Conservation (phyloP, 805 yeast species). For the Saturnispora silvae region DNA sequence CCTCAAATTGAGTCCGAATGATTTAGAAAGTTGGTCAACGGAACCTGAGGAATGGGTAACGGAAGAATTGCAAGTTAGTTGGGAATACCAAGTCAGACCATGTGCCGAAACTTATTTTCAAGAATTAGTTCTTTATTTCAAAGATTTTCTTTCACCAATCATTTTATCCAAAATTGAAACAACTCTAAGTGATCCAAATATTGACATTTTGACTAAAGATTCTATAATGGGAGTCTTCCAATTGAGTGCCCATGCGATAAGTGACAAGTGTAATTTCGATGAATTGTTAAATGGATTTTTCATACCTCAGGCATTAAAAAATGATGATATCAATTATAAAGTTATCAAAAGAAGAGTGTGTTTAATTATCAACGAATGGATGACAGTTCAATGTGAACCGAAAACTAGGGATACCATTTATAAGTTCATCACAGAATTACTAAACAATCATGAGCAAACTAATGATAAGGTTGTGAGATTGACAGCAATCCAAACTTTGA, state of each 20-base stretch:
- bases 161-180: constrained; percentile 50
- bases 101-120: constrained; percentile 82
- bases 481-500: constrained; percentile 61
- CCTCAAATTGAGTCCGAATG: constrained; percentile 61
- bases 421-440: constrained; percentile 39
- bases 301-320: constrained; percentile 51
- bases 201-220: constrained; percentile 59
- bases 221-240: constrained; percentile 77
- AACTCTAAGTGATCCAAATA: constrained; percentile 23
- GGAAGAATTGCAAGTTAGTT: constrained; percentile 65
- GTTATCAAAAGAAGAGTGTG: constrained; percentile 71
- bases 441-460: constrained; percentile 26
- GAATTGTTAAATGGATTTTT: constrained; percentile 46
- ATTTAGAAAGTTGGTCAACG: constrained; percentile 67
- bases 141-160: constrained; percentile 40
- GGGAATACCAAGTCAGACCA: constrained; percentile 77
- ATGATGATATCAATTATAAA: constrained; percentile 37
- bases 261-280: constrained; percentile 60
- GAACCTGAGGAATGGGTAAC: constrained; percentile 93
- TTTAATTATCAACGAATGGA: constrained; percentile 73
- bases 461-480: constrained; percentile 76
- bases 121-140: constrained; percentile 57
- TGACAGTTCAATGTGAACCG: constrained; percentile 50
- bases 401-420: constrained; percentile 51
- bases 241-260: constrained; percentile 56